phyloP scores from a whole-genome alignment of 768 basidiomycete genomes.

The Lactifluus rugatus region DNA sequence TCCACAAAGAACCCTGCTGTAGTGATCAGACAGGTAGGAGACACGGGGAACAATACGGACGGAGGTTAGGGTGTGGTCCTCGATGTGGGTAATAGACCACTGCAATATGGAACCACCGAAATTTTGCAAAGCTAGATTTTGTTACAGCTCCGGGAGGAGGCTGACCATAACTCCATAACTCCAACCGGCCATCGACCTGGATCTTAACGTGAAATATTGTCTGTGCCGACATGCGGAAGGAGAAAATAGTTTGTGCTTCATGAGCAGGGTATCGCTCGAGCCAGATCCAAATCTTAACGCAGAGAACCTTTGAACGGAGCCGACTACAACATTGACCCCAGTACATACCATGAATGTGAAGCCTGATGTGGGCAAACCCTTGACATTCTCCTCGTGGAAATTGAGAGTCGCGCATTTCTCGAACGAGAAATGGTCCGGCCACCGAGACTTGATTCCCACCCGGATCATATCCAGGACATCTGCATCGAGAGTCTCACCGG shows the following conservation, averaged over 20 bases:
- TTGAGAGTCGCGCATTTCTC: slow-evolving; percentile 45
- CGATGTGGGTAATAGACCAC: slow-evolving; percentile 57
- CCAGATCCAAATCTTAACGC: slow-evolving; percentile 38
- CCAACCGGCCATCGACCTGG: slow-evolving; percentile 47
- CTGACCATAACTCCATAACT: slow-evolving; percentile 34
- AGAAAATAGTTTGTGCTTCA: slow-evolving; percentile 29
- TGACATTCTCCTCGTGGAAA: slow-evolving; percentile 37
- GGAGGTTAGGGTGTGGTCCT: slow-evolving; percentile 45
- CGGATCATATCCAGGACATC: slow-evolving; percentile 66
- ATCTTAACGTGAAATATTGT: slow-evolving; percentile 38
- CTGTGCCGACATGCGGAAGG: slow-evolving; percentile 26
- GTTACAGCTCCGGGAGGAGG: slow-evolving; percentile 35
- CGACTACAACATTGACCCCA: slow-evolving; percentile 11
- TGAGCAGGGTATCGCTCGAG: slow-evolving; percentile 34
- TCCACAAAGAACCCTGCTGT: slow-evolving; percentile 64
- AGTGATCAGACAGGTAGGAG: not conserved
- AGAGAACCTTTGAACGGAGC: slow-evolving; percentile 19
- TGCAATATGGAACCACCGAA: slow-evolving; percentile 64
- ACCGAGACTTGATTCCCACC: slow-evolving; percentile 60
- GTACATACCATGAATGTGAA: slow-evolving; percentile 60
- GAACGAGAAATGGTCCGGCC: slow-evolving; percentile 72
- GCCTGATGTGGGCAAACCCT: slow-evolving; percentile 49
- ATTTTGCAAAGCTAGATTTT: slow-evolving; percentile 38
- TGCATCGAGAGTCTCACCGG: slow-evolving; percentile 42
- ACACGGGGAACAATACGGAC: slow-evolving; percentile 37